phyloP scores from a whole-genome alignment of 2,329 filamentous ascomycete genomes.

The Aspergillus sp. region DNA sequence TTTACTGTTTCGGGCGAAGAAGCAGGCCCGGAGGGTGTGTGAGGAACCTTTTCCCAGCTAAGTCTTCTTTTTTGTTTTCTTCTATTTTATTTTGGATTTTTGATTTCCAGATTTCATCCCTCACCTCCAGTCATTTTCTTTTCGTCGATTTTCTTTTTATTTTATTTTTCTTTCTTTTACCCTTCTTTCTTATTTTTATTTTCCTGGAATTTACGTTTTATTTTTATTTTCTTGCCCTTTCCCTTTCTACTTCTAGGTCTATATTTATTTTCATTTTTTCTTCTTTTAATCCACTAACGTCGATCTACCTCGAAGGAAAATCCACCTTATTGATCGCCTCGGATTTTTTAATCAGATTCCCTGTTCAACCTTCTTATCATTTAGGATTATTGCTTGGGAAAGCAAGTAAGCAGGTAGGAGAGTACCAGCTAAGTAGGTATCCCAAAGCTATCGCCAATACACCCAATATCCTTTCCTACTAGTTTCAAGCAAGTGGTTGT shows the following conservation, averaged over 20 bases:
- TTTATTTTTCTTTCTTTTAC: not conserved
- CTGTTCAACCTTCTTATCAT: too few species aligned
- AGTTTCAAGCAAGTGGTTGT: too few species aligned
- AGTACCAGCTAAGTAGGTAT: too few species aligned
- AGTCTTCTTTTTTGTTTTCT: slow-evolving; percentile 8
- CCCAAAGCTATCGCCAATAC: too few species aligned
- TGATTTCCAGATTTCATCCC: not conserved
- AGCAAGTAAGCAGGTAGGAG: too few species aligned
- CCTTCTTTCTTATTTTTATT: not conserved
- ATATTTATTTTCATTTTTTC: not conserved
- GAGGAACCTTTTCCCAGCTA: slow-evolving; percentile 14
- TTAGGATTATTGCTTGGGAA: too few species aligned
- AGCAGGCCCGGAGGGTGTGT: slow-evolving; percentile 8
- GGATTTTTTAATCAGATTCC: not conserved
- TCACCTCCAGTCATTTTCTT: slow-evolving; percentile 8
- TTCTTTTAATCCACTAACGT: not conserved
- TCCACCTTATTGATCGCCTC: not conserved
- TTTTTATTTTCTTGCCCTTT: not conserved
- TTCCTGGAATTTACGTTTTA: not conserved
- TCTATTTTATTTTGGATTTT: slow-evolving; percentile 11
- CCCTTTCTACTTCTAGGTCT: not conserved
- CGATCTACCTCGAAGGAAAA: not conserved
- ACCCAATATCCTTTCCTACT: too few species aligned
- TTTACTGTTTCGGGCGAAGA: slow-evolving; percentile 18
- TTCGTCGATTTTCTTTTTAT: slow-evolving; percentile 5